Conservation (phyloP, 495 filamentous ascomycete genomes). For the Physcia stellaris region DNA sequence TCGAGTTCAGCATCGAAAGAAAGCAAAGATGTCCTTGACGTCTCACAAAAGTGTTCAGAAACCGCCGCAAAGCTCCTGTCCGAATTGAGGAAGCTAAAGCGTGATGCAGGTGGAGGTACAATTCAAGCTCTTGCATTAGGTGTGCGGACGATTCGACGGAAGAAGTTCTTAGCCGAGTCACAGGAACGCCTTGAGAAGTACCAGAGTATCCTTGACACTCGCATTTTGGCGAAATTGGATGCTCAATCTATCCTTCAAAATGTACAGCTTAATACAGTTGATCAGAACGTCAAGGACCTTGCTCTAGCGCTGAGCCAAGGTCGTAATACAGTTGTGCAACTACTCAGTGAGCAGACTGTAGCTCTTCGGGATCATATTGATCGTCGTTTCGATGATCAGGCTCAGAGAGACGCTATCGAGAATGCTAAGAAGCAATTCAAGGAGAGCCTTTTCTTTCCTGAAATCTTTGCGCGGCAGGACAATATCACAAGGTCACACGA, state of each 20-base stretch:
- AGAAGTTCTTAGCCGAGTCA: background rate
- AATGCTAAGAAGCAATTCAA: constrained; percentile 1
- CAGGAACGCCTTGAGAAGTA: constrained; percentile 3
- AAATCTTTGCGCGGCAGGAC: constrained; percentile 4
- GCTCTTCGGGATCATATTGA: too few species aligned
- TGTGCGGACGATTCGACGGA: background rate
- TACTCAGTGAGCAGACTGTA: too few species aligned
- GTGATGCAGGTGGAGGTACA: background rate
- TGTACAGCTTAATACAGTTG: background rate
- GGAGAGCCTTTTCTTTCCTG: constrained; percentile 4
- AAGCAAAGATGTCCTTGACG: constrained; percentile 14
- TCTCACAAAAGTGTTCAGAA: constrained; percentile 5
- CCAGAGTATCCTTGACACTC: constrained; percentile 1
- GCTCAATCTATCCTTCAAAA: background rate
- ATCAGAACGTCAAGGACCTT: background rate
- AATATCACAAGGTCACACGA: constrained; percentile 3
- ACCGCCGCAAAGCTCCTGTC: constrained; percentile 1
- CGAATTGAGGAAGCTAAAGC: constrained; percentile 1
- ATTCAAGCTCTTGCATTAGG: background rate
- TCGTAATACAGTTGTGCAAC: too few species aligned
- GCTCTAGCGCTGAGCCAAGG: background rate
- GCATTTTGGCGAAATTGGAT: constrained; percentile 3
- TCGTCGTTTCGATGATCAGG: background rate
- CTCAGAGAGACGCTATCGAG: background rate
- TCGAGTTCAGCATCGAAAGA: too few species aligned